These are phyloP conservation scores for Globisporangium echinulatum DNA, from an alignment of 352 stramenopile genomes.

Conservation along the genomic window DNA sequence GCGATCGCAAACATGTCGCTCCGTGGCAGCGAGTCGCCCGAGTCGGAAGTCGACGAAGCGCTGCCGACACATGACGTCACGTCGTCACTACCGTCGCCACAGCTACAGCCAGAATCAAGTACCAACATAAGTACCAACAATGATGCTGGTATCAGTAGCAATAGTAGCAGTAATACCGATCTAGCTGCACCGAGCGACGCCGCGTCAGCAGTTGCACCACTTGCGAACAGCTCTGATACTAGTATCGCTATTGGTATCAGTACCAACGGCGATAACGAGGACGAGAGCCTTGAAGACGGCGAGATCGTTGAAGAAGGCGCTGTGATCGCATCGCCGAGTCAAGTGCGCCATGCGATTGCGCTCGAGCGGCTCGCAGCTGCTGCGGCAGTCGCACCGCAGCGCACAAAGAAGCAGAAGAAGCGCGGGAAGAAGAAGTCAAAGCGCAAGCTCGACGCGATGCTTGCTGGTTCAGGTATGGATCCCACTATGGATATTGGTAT, in stretches of 20 bases:
- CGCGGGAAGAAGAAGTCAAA: conserved; percentile 74
- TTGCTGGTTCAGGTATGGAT: conserved; percentile 1
- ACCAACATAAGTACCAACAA: no score
- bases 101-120: neutral
- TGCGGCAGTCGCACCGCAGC: neutral
- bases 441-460: conserved; percentile 58
- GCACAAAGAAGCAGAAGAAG: conserved; percentile 63
- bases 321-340: conserved; percentile 20
- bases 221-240: neutral
- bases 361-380: conserved; percentile 18
- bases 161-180: neutral
- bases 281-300: conserved; percentile 35
- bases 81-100: no score
- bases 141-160: no score
- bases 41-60: conserved; percentile 32
- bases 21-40: conserved; percentile 9
- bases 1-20: conserved; percentile 7
- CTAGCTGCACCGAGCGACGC: conserved; percentile 1
- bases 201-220: neutral
- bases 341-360: conserved; percentile 35
- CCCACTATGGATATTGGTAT: no score
- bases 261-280: neutral
- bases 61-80: conserved; percentile 9
- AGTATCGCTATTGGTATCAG: neutral
- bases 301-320: conserved; percentile 70